These are phyloP conservation scores for Penicillium sp. DNA, from an alignment of 2,329 filamentous ascomycete genomes.

Conservation along the genomic window DNA sequence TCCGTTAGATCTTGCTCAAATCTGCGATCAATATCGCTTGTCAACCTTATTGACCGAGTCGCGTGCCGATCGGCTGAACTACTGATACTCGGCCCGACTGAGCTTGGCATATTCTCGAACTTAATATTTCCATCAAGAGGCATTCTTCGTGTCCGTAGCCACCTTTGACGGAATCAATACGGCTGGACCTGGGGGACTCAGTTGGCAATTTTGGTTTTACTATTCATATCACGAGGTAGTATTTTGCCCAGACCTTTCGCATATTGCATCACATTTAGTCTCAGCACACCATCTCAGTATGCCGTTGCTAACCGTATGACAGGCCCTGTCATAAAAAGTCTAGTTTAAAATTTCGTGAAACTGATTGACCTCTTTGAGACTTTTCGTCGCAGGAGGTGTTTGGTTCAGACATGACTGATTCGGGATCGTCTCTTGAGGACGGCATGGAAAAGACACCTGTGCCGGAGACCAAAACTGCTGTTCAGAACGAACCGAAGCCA, in stretches of 20 bases:
- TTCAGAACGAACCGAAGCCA: slow-evolving; percentile 20
- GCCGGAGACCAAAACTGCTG: slow-evolving; percentile 22
- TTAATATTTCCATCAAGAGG: neutral
- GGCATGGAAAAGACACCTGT: slow-evolving; percentile 18
- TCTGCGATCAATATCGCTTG: neutral
- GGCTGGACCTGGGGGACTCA: neutral
- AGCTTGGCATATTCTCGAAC: neutral
- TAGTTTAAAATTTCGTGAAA: neutral
- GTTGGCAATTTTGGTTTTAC: neutral
- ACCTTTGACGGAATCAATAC: no score
- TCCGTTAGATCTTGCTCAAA: neutral
- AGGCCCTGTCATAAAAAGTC: slow-evolving; percentile 10
- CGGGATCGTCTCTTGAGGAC: slow-evolving; percentile 12
- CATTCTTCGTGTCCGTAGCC: neutral
- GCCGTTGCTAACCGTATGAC: slow-evolving; percentile 13
- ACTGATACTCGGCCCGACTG: neutral
- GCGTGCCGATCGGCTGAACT: neutral
- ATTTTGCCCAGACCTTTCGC: slow-evolving; percentile 12
- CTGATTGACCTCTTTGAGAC: no score
- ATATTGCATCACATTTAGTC: slow-evolving; percentile 33
- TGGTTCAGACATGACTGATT: slow-evolving; percentile 15
- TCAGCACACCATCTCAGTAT: slow-evolving; percentile 30
- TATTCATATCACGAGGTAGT: slow-evolving; percentile 8
- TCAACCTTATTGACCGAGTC: neutral
- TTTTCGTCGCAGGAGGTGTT: neutral